phyloP scores from a whole-genome alignment of 176 grass and related monocot species.

The Dendrocalamus sinicus region DNA sequence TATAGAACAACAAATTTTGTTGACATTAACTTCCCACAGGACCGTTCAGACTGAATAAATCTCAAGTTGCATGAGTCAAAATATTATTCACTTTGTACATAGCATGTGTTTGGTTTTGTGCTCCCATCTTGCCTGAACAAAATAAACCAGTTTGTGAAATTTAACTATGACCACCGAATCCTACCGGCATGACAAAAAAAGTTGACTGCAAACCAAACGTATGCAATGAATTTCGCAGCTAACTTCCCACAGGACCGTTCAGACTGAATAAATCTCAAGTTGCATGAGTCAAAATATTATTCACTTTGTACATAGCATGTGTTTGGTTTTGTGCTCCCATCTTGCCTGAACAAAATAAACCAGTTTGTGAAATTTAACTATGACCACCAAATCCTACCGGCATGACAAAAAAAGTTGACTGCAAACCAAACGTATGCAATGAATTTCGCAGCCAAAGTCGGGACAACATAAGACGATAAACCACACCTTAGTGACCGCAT shows the following conservation, averaged over 20 bases:
- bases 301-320: slow-evolving; percentile 14
- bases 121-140: background rate
- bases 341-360: slow-evolving; percentile 14
- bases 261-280: background rate
- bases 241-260: background rate
- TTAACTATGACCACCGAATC: background rate
- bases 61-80: background rate
- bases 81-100: slow-evolving; percentile 25
- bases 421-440: no score
- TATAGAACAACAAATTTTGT: background rate
- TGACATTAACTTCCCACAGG: background rate
- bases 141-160: background rate
- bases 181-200: no score
- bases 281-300: slow-evolving; percentile 1
- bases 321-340: background rate
- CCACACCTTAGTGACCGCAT: background rate
- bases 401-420: no score
- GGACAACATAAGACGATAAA: background rate
- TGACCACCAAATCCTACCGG: background rate
- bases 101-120: background rate
- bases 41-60: background rate
- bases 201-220: no score
- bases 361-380: background rate
- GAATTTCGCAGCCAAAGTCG: background rate
- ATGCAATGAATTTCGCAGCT: background rate